Percentiles rank a stretch among this genome's conserved stretches.
phyloP scores from a whole-genome alignment of 352 stramenopile species.

The Phytophthora tubulina region DNA sequence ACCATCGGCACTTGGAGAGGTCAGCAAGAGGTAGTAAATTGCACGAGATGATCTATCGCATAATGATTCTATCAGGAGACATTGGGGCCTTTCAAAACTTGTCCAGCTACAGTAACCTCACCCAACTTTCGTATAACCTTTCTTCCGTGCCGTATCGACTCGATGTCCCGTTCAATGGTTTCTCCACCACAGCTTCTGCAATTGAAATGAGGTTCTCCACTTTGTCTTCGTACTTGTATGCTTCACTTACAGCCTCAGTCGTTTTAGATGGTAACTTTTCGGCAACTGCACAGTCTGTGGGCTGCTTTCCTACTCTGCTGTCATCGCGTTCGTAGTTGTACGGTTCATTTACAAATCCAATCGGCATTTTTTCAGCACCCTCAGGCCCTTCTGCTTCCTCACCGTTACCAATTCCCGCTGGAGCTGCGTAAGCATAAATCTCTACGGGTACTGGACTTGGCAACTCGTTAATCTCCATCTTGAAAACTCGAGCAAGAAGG shows the following conservation, averaged over 20 bases:
- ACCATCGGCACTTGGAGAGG: not conserved
- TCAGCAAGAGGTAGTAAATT: not conserved
- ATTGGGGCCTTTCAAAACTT: not conserved
- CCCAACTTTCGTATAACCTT: conserved; percentile 41
- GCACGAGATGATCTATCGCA: not conserved
- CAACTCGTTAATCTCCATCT: conserved; percentile 69
- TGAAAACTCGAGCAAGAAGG: conserved; percentile 72
- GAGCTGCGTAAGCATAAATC: conserved; percentile 51
- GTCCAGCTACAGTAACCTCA: conserved; percentile 37
- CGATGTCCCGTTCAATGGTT: conserved; percentile 5
- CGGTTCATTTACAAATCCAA: not conserved
- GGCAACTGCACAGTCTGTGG: not conserved
- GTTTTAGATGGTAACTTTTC: not conserved
- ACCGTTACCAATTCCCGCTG: conserved; percentile 7
- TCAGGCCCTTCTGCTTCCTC: conserved; percentile 2
- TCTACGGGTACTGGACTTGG: conserved; percentile 55
- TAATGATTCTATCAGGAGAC: not conserved
- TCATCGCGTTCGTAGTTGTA: conserved; percentile 1
- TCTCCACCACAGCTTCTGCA: not conserved
- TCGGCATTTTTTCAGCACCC: not conserved
- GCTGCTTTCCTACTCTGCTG: not conserved
- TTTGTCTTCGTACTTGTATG: not conserved
- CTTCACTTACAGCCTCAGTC: not conserved
- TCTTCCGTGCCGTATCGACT: conserved; percentile 36
- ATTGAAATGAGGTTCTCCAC: not conserved